phyloP scores from a whole-genome alignment of 2,329 filamentous ascomycete genomes.

The Teratosphaeriaceae sp. region DNA sequence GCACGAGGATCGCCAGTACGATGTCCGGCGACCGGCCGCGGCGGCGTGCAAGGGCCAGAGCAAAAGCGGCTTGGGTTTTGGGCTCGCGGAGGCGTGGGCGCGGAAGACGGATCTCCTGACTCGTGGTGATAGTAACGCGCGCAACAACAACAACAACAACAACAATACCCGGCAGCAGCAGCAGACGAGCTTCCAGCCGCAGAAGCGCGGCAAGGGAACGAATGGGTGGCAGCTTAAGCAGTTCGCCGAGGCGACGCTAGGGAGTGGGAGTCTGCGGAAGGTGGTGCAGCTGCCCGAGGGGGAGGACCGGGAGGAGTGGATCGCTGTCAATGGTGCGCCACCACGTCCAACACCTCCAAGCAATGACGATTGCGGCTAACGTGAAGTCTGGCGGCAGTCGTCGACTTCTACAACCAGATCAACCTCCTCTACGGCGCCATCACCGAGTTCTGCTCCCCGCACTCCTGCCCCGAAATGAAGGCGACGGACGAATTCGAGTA shows the following conservation, averaged over 20 bases:
- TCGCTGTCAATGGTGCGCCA: slow-evolving; percentile 84
- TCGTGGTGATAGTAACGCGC: slow-evolving; percentile 20
- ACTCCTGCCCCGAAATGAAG: slow-evolving; percentile 98
- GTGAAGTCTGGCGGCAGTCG: slow-evolving; percentile 57
- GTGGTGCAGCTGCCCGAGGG: slow-evolving; percentile 95
- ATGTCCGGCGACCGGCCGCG: slow-evolving; percentile 15
- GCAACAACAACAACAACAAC: slow-evolving; percentile 39
- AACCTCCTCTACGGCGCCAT: slow-evolving; percentile 98
- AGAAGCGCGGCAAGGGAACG: slow-evolving; percentile 76
- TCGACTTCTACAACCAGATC: slow-evolving; percentile 99
- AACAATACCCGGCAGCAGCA: too few relatives aligned
- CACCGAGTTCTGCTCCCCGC: slow-evolving; percentile 96
- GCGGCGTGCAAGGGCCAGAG: slow-evolving; percentile 4
- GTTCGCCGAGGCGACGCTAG: slow-evolving; percentile 95
- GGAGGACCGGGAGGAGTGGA: slow-evolving; percentile 96
- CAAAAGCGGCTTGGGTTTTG: slow-evolving; percentile 20
- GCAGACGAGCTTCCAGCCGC: slow-evolving; percentile 85
- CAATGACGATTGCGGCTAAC: neutral
- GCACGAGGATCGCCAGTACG: slow-evolving; percentile 18
- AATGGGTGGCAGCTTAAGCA: slow-evolving; percentile 91
- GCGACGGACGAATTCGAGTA: slow-evolving; percentile 99
- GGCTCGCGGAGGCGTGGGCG: slow-evolving; percentile 16
- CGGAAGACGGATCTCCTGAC: slow-evolving; percentile 31
- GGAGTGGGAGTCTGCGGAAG: slow-evolving; percentile 89
- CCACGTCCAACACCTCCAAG: neutral